phyloP scores from a whole-genome alignment of 2,329 filamentous ascomycete genomes.

The Thermothelomyces thermophilus region DNA sequence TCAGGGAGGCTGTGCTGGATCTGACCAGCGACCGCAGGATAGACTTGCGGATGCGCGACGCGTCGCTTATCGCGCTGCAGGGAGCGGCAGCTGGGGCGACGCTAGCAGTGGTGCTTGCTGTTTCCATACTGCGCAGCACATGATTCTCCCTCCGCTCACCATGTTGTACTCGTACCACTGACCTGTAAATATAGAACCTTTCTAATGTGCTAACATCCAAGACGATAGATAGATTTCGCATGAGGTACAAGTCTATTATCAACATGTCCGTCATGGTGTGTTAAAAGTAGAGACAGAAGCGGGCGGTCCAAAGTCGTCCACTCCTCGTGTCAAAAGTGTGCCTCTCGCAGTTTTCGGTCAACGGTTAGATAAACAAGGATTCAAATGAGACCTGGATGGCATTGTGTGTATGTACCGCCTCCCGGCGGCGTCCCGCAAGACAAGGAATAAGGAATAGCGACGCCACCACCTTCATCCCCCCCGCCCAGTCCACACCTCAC shows the following conservation, averaged over 20 bases:
- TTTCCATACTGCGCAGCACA: slow-evolving; percentile 39
- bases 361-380: too few species aligned
- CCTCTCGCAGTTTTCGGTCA: too few species aligned
- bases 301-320: too few species aligned
- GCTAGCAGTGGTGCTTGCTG: slow-evolving; percentile 47
- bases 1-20: slow-evolving; percentile 48
- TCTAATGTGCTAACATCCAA: background rate
- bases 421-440: slow-evolving; percentile 1
- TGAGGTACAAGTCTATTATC: background rate
- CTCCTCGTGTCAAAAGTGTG: too few species aligned
- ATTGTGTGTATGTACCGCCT: background rate
- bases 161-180: background rate
- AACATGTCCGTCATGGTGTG: background rate
- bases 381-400: background rate
- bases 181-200: background rate
- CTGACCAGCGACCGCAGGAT: slow-evolving; percentile 60
- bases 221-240: background rate
- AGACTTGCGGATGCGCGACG: slow-evolving; percentile 59
- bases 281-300: too few species aligned
- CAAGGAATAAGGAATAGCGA: slow-evolving; percentile 1
- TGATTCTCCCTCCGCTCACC: background rate
- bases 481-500: background rate
- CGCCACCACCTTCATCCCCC: background rate
- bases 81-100: slow-evolving; percentile 60
- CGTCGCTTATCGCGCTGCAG: slow-evolving; percentile 63